Evolutionary conservation across 2,329 filamentous ascomycete genomes (phyloP).

Genomic region (Diaporthe amygdali): DNA sequence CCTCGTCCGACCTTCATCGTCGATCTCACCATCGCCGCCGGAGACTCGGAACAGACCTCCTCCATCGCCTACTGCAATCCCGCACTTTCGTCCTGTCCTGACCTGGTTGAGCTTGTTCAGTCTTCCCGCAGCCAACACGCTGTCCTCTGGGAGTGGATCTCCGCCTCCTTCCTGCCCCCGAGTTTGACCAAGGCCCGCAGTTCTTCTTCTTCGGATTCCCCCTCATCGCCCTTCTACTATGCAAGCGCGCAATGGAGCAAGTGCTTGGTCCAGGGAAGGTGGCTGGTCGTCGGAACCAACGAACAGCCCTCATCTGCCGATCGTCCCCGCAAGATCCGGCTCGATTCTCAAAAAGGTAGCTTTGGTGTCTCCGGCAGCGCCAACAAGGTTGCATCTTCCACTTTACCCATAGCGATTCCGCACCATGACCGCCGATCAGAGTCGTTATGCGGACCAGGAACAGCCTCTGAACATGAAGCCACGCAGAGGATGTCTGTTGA

Average conservation of each 20-base stretch:
- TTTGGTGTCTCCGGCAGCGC: conserved; percentile 22
- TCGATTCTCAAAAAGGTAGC: conserved; percentile 28
- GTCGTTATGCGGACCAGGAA: background rate
- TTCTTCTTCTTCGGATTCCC: conserved; percentile 27
- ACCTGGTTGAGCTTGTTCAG: conserved; percentile 31
- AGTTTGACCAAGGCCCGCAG: conserved; percentile 21
- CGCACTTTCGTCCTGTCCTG: conserved; percentile 30
- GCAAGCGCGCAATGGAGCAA: conserved; percentile 39
- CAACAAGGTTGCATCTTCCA: conserved; percentile 18
- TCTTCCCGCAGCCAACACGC: conserved; percentile 28
- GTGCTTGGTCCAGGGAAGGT: conserved; percentile 35
- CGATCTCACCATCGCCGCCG: conserved; percentile 26
- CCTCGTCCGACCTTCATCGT: conserved; percentile 42
- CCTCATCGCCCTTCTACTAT: conserved; percentile 31
- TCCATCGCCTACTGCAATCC: conserved; percentile 36
- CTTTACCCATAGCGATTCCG: conserved; percentile 15
- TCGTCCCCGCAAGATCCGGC: conserved; percentile 28
- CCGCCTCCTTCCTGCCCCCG: conserved; percentile 20
- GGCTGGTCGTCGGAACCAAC: conserved; percentile 41
- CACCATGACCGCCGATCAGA: conserved; percentile 25
- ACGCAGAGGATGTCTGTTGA: conserved; percentile 31
- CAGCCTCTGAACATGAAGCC: background rate
- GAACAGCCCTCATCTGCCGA: conserved; percentile 31
- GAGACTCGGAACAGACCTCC: background rate
- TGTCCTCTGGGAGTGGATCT: conserved; percentile 37